These are phyloP conservation scores for Trichoderma semiorbis DNA, from an alignment of 2,329 filamentous ascomycete species.

Conservation along the genomic window DNA sequence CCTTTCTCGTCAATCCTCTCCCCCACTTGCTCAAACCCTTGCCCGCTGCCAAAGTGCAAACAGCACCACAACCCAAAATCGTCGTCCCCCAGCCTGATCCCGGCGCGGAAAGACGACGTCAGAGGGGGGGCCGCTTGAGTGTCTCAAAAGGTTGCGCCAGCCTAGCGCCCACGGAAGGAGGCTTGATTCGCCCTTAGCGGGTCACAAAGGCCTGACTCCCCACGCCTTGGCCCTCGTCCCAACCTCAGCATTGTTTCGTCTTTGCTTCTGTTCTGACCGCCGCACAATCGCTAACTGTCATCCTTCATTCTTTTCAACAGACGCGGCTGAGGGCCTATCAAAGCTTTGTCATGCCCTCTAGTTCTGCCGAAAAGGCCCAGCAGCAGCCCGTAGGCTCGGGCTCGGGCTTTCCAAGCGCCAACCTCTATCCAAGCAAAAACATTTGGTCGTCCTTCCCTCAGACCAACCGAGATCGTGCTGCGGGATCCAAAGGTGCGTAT, in stretches of 20 bases:
- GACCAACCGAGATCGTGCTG: slow-evolving; percentile 38
- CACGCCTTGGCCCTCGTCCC: slow-evolving; percentile 19
- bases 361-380: slow-evolving; percentile 31
- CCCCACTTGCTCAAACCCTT: slow-evolving; percentile 6
- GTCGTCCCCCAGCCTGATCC: slow-evolving; percentile 13
- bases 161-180: slow-evolving; percentile 29
- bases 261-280: slow-evolving; percentile 20
- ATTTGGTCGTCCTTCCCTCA: slow-evolving; percentile 37
- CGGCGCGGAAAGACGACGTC: slow-evolving; percentile 28
- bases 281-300: slow-evolving; percentile 22
- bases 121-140: slow-evolving; percentile 34
- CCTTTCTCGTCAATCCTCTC: slow-evolving; percentile 9
- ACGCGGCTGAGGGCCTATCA: slow-evolving; percentile 38
- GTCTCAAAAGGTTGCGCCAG: slow-evolving; percentile 35
- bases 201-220: slow-evolving; percentile 20
- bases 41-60: slow-evolving; percentile 11
- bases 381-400: slow-evolving; percentile 41
- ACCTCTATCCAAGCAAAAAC: slow-evolving; percentile 35
- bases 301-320: slow-evolving; percentile 26
- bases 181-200: slow-evolving; percentile 29
- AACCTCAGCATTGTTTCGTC: slow-evolving; percentile 16
- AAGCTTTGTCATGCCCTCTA: slow-evolving; percentile 36
- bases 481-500: slow-evolving; percentile 47
- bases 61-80: slow-evolving; percentile 8
- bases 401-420: slow-evolving; percentile 35